A percentile compares a stretch with the other conserved stretches of the same genome.
Evolutionary conservation across 2,329 filamentous ascomycete species (phyloP).

Genomic region (Tolypocladium endophyticum): DNA sequence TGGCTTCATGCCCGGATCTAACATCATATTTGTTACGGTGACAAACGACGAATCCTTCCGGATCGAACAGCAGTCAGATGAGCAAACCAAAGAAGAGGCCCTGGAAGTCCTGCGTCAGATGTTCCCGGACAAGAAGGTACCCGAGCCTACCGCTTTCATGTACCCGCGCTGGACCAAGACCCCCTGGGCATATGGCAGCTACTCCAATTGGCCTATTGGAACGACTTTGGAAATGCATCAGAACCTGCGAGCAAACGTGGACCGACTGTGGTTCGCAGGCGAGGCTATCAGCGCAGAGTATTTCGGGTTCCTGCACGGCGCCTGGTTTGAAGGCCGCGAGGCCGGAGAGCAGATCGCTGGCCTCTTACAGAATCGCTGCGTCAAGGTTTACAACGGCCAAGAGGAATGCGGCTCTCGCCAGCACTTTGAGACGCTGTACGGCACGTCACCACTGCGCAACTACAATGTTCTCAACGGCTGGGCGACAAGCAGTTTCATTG

Average conservation of each 20-base stretch:
- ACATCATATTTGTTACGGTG: conserved; percentile 57
- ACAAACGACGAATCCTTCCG: conserved; percentile 44
- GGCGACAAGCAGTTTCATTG: conserved; percentile 22
- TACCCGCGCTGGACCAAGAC: conserved; percentile 36
- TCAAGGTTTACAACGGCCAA: conserved; percentile 3
- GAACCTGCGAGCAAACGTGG: conserved; percentile 55
- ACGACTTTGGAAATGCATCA: conserved; percentile 56
- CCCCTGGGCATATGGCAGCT: conserved; percentile 45
- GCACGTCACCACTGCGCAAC: conserved; percentile 21
- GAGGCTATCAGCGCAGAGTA: conserved; percentile 53
- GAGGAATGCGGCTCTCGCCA: conserved; percentile 8
- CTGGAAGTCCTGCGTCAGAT: conserved; percentile 48
- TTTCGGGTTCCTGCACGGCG: conserved; percentile 56
- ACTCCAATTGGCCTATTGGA: conserved; percentile 57
- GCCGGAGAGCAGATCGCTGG: conserved; percentile 33
- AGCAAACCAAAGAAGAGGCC: conserved; percentile 44
- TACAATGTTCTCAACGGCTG: conserved; percentile 25
- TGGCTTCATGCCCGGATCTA: conserved; percentile 49
- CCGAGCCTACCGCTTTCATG: conserved; percentile 48
- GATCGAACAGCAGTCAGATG: conserved; percentile 48
- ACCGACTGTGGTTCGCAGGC: conserved; percentile 52
- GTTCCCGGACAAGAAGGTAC: conserved; percentile 46
- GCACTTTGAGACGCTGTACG: conserved; percentile 13
- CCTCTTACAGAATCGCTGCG: conserved; percentile 8
- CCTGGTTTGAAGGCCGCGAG: conserved; percentile 45